These are phyloP conservation scores for Daldinia bambusicola DNA, from an alignment of 495 filamentous ascomycete genomes.

Conservation along the genomic window DNA sequence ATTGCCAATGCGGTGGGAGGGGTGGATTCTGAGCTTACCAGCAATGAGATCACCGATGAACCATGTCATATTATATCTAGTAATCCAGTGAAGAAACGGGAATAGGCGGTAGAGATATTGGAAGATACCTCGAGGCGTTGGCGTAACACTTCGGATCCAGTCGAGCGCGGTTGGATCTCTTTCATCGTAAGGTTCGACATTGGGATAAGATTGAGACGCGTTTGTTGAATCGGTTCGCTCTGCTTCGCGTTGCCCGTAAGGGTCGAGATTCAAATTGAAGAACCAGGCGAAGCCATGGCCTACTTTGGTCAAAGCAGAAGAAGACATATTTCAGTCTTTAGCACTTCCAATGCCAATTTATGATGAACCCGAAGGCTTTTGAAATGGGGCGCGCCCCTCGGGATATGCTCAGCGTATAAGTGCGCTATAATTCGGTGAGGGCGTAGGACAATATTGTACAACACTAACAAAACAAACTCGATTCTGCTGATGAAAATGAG, in stretches of 20 bases:
- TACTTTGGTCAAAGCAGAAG: constrained; percentile 32
- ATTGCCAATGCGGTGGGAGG: constrained; percentile 8
- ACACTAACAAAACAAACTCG: too few relatives aligned
- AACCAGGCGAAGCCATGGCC: constrained; percentile 43
- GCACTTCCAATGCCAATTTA: constrained; percentile 1
- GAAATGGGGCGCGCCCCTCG: constrained; percentile 21
- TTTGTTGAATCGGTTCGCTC: constrained; percentile 29
- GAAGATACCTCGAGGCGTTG: constrained; percentile 32
- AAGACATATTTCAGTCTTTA: constrained; percentile 38
- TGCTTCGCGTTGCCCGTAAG: constrained; percentile 33
- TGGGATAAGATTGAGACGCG: constrained; percentile 36
- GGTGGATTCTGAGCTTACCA: constrained; percentile 45
- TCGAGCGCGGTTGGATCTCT: constrained; percentile 31
- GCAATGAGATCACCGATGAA: constrained; percentile 60
- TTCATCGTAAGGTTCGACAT: constrained; percentile 39
- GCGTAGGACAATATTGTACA: too few relatives aligned
- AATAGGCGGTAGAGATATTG: constrained; percentile 44
- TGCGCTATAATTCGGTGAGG: constrained; percentile 9
- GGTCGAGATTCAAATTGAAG: constrained; percentile 41
- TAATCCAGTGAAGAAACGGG: constrained; percentile 62
- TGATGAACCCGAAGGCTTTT: constrained; percentile 9
- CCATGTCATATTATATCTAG: constrained; percentile 63
- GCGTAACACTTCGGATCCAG: constrained; percentile 37
- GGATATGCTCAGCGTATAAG: background rate
- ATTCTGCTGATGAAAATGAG: constrained; percentile 11